Percentiles rank a stretch among this genome's conserved stretches.
These are phyloP conservation scores for Wickerhamiella nectarea DNA, from an alignment of 805 yeast genomes.

Conservation along the genomic window DNA sequence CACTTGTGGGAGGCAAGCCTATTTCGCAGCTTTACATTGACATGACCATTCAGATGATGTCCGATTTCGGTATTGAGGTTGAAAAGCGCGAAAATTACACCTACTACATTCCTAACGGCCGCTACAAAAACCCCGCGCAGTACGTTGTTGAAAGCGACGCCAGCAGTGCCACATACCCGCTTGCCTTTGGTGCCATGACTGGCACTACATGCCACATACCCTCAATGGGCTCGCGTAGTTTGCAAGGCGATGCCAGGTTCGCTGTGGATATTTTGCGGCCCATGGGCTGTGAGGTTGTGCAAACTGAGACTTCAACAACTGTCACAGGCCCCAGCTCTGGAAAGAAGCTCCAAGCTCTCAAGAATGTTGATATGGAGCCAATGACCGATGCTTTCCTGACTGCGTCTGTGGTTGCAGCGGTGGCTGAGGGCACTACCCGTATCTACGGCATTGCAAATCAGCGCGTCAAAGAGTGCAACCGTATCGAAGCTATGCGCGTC, in stretches of 20 bases:
- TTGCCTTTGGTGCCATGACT: constrained; percentile 93
- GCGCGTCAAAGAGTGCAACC: constrained; percentile 92
- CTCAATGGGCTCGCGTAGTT: constrained; percentile 77
- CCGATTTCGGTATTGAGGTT: constrained; percentile 70
- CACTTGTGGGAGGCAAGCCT: constrained; percentile 92
- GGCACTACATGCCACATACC: constrained; percentile 90
- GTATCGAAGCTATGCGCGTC: constrained; percentile 87
- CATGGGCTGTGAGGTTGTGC: constrained; percentile 87
- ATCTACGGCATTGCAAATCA: constrained; percentile 96
- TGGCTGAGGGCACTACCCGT: constrained; percentile 58
- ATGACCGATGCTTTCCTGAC: constrained; percentile 98
- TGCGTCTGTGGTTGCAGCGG: constrained; percentile 94
- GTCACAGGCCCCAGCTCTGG: constrained; percentile 85
- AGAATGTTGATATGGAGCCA: constrained; percentile 91
- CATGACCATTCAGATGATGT: constrained; percentile 96
- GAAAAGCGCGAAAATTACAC: constrained; percentile 62
- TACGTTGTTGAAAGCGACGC: constrained; percentile 95
- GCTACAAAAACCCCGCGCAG: constrained; percentile 64
- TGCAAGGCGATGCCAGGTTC: constrained; percentile 95
- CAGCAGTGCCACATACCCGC: constrained; percentile 92
- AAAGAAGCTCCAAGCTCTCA: constrained; percentile 56
- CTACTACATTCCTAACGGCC: constrained; percentile 78
- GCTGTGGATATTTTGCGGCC: constrained; percentile 85
- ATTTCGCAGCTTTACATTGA: constrained; percentile 90
- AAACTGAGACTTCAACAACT: constrained; percentile 75